Evolutionary conservation across 1,139 yeast species (phyloP).

Genomic region (Magnusiomyces tetraspermus): DNA sequence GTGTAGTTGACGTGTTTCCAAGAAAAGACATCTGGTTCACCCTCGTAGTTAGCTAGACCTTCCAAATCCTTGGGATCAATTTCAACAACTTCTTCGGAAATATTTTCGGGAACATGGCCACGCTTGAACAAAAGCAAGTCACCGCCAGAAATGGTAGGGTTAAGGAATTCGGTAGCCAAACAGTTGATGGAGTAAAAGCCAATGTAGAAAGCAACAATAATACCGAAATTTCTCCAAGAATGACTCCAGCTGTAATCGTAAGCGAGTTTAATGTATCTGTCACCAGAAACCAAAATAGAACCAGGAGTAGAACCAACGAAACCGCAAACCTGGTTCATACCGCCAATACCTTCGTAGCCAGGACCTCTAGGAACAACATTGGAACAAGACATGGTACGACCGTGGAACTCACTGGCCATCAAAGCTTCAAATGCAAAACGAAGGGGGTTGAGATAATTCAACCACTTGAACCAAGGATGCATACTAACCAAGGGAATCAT

Average conservation of each 20-base stretch:
- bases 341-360: constrained; percentile 33
- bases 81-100: constrained; percentile 25
- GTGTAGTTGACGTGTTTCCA: constrained; percentile 67
- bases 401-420: constrained; percentile 34
- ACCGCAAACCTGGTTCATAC: constrained; percentile 42
- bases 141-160: constrained; percentile 72
- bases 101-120: constrained; percentile 14
- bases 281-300: constrained; percentile 41
- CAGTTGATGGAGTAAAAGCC: constrained; percentile 48
- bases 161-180: constrained; percentile 48
- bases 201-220: constrained; percentile 43
- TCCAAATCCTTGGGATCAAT: not conserved
- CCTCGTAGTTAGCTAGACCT: not conserved
- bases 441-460: constrained; percentile 41
- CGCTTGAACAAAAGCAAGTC: constrained; percentile 59
- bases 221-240: constrained; percentile 75
- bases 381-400: constrained; percentile 35
- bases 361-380: constrained; percentile 43
- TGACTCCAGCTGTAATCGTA: constrained; percentile 44
- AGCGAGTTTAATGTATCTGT: constrained; percentile 39
- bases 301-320: constrained; percentile 47
- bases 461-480: constrained; percentile 48
- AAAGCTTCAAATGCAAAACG: constrained; percentile 40
- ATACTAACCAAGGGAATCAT: constrained; percentile 41
- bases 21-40: constrained; percentile 37